phyloP scores from a whole-genome alignment of 257 asterid genomes.

The Rubia yunnanensis region DNA sequence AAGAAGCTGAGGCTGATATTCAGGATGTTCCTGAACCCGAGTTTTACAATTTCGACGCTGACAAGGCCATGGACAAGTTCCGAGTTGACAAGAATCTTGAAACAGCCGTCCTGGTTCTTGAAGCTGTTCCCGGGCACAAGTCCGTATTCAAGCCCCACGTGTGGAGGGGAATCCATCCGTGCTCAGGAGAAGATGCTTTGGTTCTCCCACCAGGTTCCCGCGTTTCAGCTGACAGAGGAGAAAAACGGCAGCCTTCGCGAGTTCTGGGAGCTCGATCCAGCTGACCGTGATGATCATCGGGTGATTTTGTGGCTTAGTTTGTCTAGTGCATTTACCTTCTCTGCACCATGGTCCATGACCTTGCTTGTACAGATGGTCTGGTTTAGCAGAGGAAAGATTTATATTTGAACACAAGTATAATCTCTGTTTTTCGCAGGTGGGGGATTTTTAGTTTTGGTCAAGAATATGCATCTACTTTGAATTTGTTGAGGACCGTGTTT shows the following conservation, averaged over 20 bases:
- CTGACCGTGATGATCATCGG: conserved; percentile 19
- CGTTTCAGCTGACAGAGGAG: conserved; percentile 24
- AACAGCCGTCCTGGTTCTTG: conserved; percentile 16
- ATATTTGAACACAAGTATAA: too few species aligned
- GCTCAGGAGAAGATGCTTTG: conserved; percentile 18
- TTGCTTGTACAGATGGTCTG: conserved; percentile 13
- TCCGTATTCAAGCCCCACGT: conserved; percentile 25
- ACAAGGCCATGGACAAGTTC: conserved; percentile 22
- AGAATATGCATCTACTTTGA: neutral
- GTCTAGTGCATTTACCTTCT: neutral
- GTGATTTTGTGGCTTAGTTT: conserved; percentile 7
- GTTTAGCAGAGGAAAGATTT: conserved; percentile 2
- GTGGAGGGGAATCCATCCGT: conserved; percentile 1
- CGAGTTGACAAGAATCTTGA: conserved; percentile 18
- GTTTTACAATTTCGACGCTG: conserved; percentile 27
- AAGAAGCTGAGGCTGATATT: too few species aligned
- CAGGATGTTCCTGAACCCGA: conserved; percentile 21
- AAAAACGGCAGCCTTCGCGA: conserved; percentile 18
- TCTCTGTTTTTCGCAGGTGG: too few species aligned
- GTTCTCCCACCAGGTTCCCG: conserved; percentile 37
- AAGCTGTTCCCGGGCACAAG: conserved; percentile 13
- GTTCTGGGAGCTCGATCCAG: conserved; percentile 31
- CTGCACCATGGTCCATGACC: neutral
- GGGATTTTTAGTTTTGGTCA: neutral
- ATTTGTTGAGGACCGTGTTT: neutral